Conservation (phyloP, 768 basidiomycete species). For the Macrolepiota fuliginosa region DNA sequence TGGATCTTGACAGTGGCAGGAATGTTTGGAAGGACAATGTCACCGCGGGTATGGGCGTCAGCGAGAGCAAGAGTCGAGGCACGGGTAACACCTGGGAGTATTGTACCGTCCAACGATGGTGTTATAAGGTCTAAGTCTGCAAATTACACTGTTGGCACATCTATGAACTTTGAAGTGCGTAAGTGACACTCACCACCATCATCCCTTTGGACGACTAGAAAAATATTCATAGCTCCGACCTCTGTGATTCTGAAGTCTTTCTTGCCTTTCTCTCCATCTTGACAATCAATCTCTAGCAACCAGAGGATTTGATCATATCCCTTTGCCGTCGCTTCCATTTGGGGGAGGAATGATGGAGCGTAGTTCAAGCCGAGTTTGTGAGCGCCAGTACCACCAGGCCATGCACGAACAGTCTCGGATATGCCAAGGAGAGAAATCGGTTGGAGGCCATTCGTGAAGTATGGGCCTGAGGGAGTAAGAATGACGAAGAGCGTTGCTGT, state of each 20-base stretch:
- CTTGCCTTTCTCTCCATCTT: background rate
- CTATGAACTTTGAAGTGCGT: background rate
- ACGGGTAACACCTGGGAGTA: slow-evolving; percentile 91
- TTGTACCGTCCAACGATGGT: slow-evolving; percentile 81
- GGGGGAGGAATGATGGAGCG: slow-evolving; percentile 58
- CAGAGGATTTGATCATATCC: slow-evolving; percentile 75
- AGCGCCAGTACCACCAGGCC: slow-evolving; percentile 71
- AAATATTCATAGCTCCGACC: slow-evolving; percentile 82
- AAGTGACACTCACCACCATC: slow-evolving; percentile 47
- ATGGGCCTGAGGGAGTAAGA: slow-evolving; percentile 69
- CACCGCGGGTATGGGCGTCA: slow-evolving; percentile 52
- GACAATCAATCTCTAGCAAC: slow-evolving; percentile 56
- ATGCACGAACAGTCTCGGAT: slow-evolving; percentile 38
- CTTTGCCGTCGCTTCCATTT: slow-evolving; percentile 56
- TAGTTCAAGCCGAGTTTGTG: slow-evolving; percentile 78
- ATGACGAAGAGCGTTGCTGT: slow-evolving; percentile 78
- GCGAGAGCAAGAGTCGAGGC: slow-evolving; percentile 68
- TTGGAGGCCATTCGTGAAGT: slow-evolving; percentile 70
- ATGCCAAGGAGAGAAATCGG: slow-evolving; percentile 39
- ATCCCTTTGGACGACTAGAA: slow-evolving; percentile 57
- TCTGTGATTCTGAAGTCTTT: slow-evolving; percentile 40
- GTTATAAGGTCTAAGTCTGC: slow-evolving; percentile 75
- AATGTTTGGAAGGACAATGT: slow-evolving; percentile 41
- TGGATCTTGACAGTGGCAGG: slow-evolving; percentile 31
- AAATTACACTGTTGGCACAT: background rate